Evolutionary conservation across 495 filamentous ascomycete genomes (phyloP).

Genomic region (Penicillium malachiteum): DNA sequence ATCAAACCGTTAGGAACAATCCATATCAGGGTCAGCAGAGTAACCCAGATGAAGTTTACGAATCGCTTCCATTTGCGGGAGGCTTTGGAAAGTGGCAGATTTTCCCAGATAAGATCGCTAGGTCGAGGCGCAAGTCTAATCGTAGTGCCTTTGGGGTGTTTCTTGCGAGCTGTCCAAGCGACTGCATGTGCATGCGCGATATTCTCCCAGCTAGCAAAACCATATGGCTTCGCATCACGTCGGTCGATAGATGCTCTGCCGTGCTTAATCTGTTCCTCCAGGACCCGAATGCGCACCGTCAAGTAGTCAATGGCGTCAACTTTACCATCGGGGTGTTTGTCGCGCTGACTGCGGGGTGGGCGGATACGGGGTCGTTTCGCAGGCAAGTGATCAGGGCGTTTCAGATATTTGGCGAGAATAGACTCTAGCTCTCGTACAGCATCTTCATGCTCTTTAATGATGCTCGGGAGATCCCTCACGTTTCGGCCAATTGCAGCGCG

Average conservation of each 20-base stretch:
- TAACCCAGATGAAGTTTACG: conserved; percentile 80
- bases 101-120: conserved; percentile 95
- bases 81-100: conserved; percentile 67
- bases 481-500: conserved; percentile 84
- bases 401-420: conserved; percentile 84
- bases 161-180: conserved; percentile 75
- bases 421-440: conserved; percentile 79
- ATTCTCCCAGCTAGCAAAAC: conserved; percentile 88
- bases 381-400: conserved; percentile 79
- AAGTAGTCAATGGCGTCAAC: conserved; percentile 95
- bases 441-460: conserved; percentile 82
- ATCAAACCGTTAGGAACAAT: conserved; percentile 94
- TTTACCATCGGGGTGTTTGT: conserved; percentile 44
- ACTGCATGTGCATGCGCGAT: conserved; percentile 87
- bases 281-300: conserved; percentile 74
- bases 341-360: conserved; percentile 68
- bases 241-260: conserved; percentile 79
- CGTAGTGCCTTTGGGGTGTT: conserved; percentile 76
- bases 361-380: conserved; percentile 73
- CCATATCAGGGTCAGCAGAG: conserved; percentile 79
- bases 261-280: conserved; percentile 83
- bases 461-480: conserved; percentile 77
- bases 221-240: conserved; percentile 83
- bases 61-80: conserved; percentile 69
- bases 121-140: conserved; percentile 80